Evolutionary conservation across 352 stramenopile genomes (phyloP).

Genomic region (Phytopythium delawarense): DNA sequence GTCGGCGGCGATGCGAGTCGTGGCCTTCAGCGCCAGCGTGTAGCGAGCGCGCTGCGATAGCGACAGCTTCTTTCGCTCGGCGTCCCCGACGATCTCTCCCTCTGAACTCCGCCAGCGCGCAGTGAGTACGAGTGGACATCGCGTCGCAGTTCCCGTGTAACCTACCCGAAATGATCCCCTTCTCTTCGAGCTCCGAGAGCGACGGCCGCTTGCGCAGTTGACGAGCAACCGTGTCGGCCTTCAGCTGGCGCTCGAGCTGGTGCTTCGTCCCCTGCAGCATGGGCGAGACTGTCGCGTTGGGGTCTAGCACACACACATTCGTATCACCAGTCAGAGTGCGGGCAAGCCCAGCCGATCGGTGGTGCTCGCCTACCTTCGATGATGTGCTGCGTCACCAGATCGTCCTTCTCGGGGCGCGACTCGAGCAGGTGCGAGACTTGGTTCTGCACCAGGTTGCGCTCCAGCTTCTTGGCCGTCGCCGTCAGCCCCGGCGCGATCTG

Average conservation of each 20-base stretch:
- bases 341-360: too few species aligned
- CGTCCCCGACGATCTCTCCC: conserved; percentile 54
- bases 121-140: background rate
- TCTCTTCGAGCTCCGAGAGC: conserved; percentile 68
- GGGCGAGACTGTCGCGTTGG: conserved; percentile 41
- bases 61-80: conserved; percentile 35
- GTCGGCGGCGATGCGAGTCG: conserved; percentile 71
- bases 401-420: conserved; percentile 68
- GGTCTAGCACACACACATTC: conserved; percentile 17
- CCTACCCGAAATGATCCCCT: conserved; percentile 69
- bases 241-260: conserved; percentile 68
- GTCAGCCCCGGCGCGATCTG: conserved; percentile 59
- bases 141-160: conserved; percentile 1
- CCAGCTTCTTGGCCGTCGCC: conserved; percentile 74
- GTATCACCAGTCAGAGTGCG: background rate
- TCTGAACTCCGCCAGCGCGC: conserved; percentile 28
- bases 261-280: conserved; percentile 69
- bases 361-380: conserved; percentile 35
- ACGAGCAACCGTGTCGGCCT: conserved; percentile 58
- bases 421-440: conserved; percentile 80
- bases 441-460: conserved; percentile 74
- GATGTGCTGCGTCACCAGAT: conserved; percentile 76
- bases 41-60: conserved; percentile 66
- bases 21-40: conserved; percentile 75
- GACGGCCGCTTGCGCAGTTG: conserved; percentile 70